Base-by-base conservation (phyloP, 148 eudicot species). In the Gaultheria prostrata region DNA sequence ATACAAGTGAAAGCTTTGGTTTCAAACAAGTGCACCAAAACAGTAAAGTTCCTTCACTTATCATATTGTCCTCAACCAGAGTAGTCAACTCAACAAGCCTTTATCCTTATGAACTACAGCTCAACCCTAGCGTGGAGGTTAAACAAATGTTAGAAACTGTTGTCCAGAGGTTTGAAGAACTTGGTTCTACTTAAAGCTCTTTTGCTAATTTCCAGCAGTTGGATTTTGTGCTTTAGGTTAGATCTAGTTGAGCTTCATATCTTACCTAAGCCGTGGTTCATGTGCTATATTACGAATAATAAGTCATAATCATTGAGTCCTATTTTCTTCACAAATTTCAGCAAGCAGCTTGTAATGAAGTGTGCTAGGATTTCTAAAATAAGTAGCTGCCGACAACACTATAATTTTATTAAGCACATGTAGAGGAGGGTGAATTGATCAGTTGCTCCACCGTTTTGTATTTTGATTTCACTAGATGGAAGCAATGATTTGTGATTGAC, bases 401-500 rank as follows among this genome's bases (percentile, higher is more conserved):
- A 21, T 10, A 35, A 33, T 10, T 28, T 50, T 71, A n/a, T n/a
- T 18, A 26, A 8, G 4, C 33, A 71, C 20, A 45, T 50, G 69
- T 54, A 10, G 3, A 53, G 69, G 67, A 56, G 43, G 18, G 81
- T 57, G 20, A 48, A 33, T 56, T 77, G 21, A 49, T 35, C 21
- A 8, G 39, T 80, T n/a, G 13, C n/a, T 79, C 61, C 74, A 2
- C 12, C 35, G 67, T 39, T 50, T 74, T 32, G 45, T 48, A 48
- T 80, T 8, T 39, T 1, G 49, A n/a, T 18, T 61, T 26, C 46
- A 30, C 61, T 17, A 54, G 20, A 71, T 72, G 30, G 50, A 71
- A 33, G 49, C 57, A 70, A 43, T n/a, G 21, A 75, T 59, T n/a
- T 81, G 45, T 48, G 50, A 75, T 49, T 63, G 74, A 57, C 50